Evolutionary conservation across 2,329 filamentous ascomycete genomes (phyloP).

Genomic region (Coleophoma cylindrospora): DNA sequence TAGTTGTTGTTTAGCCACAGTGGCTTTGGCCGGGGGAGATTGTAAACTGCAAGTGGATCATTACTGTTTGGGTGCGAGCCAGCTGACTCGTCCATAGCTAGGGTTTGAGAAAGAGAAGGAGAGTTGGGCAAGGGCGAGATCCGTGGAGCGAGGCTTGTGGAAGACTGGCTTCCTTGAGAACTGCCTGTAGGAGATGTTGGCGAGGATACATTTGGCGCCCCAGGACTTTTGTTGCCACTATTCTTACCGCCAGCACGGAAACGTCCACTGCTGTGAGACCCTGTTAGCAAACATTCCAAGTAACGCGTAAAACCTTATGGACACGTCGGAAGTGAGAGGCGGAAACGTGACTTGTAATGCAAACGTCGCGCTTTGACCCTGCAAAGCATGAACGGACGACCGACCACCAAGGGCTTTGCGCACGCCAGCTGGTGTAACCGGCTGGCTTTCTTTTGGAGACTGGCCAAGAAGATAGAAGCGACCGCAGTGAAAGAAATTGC

Average conservation of each 20-base stretch:
- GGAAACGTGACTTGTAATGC: not conserved
- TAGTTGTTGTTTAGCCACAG: slow-evolving; percentile 72
- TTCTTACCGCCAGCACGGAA: slow-evolving; percentile 51
- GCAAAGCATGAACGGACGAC: not conserved
- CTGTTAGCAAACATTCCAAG: slow-evolving; percentile 15
- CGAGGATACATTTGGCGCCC: slow-evolving; percentile 40
- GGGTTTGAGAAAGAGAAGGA: slow-evolving; percentile 59
- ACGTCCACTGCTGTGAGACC: slow-evolving; percentile 45
- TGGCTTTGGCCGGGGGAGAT: slow-evolving; percentile 62
- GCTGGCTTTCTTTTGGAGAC: no score
- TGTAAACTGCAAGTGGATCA: slow-evolving; percentile 54
- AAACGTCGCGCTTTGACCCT: not conserved
- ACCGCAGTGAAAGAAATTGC: no score
- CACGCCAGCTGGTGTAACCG: no score
- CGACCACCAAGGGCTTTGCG: no score
- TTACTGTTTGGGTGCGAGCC: slow-evolving; percentile 22
- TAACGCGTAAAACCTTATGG: not conserved
- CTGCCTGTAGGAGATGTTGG: slow-evolving; percentile 38
- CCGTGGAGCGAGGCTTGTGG: slow-evolving; percentile 48
- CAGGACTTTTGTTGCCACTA: slow-evolving; percentile 47
- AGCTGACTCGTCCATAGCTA: slow-evolving; percentile 59
- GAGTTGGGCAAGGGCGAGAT: slow-evolving; percentile 59
- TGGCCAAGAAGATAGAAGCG: no score
- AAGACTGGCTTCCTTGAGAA: slow-evolving; percentile 45
- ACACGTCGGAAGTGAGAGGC: not conserved